Conservation (phyloP, 331 rosid genomes). For the Malus hybrid region DNA sequence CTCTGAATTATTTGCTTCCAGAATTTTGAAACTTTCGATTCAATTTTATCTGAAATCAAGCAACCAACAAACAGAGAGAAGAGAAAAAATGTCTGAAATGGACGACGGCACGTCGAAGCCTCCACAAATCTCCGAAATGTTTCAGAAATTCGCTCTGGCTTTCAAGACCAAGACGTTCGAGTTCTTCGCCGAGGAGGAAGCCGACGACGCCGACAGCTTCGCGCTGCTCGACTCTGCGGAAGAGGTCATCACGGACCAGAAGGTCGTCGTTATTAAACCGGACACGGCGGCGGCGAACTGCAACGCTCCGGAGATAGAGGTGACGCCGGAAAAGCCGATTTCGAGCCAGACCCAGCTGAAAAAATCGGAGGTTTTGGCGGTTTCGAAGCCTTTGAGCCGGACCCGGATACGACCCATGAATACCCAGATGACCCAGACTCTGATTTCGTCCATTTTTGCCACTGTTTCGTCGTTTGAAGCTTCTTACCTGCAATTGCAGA, state of each 20-base stretch:
- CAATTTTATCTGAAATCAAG: background rate
- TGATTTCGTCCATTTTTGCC: slow-evolving; percentile 70
- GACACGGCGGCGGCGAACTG: slow-evolving; percentile 20
- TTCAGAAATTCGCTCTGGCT: slow-evolving; percentile 87
- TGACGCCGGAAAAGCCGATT: slow-evolving; percentile 1
- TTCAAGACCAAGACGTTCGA: slow-evolving; percentile 85
- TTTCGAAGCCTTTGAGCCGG: slow-evolving; percentile 7
- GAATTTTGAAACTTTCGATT: background rate
- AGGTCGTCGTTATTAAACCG: slow-evolving; percentile 89
- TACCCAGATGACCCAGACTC: slow-evolving; percentile 23
- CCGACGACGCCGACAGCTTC: slow-evolving; percentile 61
- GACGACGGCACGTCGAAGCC: slow-evolving; percentile 53
- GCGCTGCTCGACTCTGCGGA: slow-evolving; percentile 83
- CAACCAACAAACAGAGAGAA: too few relatives aligned
- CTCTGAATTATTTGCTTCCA: background rate
- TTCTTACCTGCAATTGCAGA: slow-evolving; percentile 76
- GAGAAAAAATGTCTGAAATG: slow-evolving; percentile 41
- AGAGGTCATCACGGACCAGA: slow-evolving; percentile 83
- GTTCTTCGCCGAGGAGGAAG: slow-evolving; percentile 72
- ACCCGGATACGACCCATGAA: slow-evolving; percentile 16
- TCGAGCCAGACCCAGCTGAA: slow-evolving; percentile 1
- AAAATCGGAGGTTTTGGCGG: slow-evolving; percentile 1
- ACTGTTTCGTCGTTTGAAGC: slow-evolving; percentile 85
- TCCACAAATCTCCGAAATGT: slow-evolving; percentile 94
- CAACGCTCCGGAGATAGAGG: slow-evolving; percentile 7